These are phyloP conservation scores for Cladosporium sp. DNA, from an alignment of 2,329 filamentous ascomycete genomes.

Conservation along the genomic window DNA sequence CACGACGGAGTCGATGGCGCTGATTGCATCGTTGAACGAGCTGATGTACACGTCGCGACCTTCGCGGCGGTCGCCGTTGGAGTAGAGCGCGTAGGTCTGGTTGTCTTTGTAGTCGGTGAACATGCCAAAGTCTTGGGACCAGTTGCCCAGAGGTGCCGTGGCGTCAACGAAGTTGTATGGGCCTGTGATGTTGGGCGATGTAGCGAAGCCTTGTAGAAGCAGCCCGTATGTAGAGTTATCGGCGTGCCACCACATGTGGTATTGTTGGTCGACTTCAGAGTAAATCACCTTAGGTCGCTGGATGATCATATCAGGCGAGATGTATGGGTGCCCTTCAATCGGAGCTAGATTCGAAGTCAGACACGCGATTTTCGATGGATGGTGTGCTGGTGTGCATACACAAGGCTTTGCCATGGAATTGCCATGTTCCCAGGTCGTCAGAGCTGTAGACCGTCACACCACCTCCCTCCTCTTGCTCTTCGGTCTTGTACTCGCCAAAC, in stretches of 20 bases:
- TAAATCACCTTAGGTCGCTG: constrained; percentile 58
- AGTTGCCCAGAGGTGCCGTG: constrained; percentile 52
- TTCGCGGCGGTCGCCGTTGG: constrained; percentile 51
- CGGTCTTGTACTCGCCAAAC: constrained; percentile 57
- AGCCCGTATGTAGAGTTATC: constrained; percentile 53
- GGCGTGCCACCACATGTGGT: constrained; percentile 59
- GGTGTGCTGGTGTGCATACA: constrained; percentile 29
- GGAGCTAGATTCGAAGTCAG: constrained; percentile 33
- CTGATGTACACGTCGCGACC: constrained; percentile 54
- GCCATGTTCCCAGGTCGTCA: constrained; percentile 55
- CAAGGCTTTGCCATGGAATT: constrained; percentile 51
- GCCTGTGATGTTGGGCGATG: constrained; percentile 46
- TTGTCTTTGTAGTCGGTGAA: constrained; percentile 56
- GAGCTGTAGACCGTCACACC: constrained; percentile 58
- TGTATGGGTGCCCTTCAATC: constrained; percentile 49
- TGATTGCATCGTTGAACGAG: constrained; percentile 48
- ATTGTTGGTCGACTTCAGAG: constrained; percentile 48
- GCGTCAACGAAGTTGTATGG: constrained; percentile 52
- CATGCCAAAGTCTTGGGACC: constrained; percentile 57
- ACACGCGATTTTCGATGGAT: too few relatives aligned
- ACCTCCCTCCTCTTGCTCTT: constrained; percentile 54
- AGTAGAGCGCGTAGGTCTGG: constrained; percentile 52
- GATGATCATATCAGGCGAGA: constrained; percentile 52
- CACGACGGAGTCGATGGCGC: constrained; percentile 46
- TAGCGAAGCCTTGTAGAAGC: constrained; percentile 52